These are phyloP conservation scores for Macrophomina pseudophaseolina DNA, from an alignment of 2,329 filamentous ascomycete species.

Conservation along the genomic window DNA sequence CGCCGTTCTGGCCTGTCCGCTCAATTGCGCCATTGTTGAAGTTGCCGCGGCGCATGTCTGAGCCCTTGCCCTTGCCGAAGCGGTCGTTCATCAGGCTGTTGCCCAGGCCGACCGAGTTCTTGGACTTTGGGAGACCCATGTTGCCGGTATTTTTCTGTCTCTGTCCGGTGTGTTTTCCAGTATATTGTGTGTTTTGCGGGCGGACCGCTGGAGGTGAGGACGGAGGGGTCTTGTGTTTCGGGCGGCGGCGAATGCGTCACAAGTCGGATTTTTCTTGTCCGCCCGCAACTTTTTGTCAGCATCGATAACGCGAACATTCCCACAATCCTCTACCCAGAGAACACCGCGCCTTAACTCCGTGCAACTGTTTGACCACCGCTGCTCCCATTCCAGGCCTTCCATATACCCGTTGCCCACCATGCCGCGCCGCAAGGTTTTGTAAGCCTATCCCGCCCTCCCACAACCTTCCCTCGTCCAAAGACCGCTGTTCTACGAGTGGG, in stretches of 20 bases:
- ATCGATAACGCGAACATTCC: slow-evolving; percentile 16
- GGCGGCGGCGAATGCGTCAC: slow-evolving; percentile 26
- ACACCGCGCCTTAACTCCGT: slow-evolving; percentile 19
- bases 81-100: slow-evolving; percentile 99
- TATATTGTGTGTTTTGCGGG: slow-evolving; percentile 30
- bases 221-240: slow-evolving; percentile 19
- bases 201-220: slow-evolving; percentile 30
- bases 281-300: slow-evolving; percentile 29
- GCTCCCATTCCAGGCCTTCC: neutral
- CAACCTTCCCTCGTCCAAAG: slow-evolving; percentile 4
- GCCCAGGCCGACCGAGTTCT: slow-evolving; percentile 91
- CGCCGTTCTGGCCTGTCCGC: slow-evolving; percentile 74
- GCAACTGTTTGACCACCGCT: slow-evolving; percentile 3
- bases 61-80: slow-evolving; percentile 89
- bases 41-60: slow-evolving; percentile 76
- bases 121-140: slow-evolving; percentile 88
- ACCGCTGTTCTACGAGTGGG: neutral
- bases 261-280: slow-evolving; percentile 26
- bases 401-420: slow-evolving; percentile 10
- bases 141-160: slow-evolving; percentile 35
- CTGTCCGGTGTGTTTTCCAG: slow-evolving; percentile 24
- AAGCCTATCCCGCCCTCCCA: slow-evolving; percentile 39
- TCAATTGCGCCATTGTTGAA: slow-evolving; percentile 68
- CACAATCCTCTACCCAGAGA: slow-evolving; percentile 17
- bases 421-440: slow-evolving; percentile 75